Percentiles rank a stretch among this genome's conserved stretches.
These are phyloP conservation scores for Escallonia rubra DNA, from an alignment of 129 eudicot genomes.

Conservation along the genomic window DNA sequence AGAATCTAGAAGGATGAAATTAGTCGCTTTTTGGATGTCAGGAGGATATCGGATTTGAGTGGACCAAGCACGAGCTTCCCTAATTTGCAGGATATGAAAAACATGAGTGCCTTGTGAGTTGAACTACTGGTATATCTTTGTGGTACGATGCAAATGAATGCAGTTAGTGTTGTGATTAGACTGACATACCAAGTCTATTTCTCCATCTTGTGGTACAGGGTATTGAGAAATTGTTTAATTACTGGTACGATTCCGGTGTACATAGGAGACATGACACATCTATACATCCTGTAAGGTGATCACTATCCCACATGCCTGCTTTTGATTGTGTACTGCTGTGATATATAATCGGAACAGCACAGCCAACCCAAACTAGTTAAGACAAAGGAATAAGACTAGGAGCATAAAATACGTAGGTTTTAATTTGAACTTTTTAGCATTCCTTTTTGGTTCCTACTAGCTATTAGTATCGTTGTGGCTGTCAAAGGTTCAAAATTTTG, in stretches of 20 bases:
- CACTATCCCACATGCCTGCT: too few relatives aligned
- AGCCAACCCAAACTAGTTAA: too few relatives aligned
- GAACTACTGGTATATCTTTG: too few relatives aligned
- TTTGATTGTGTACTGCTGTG: too few relatives aligned
- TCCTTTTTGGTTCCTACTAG: too few relatives aligned
- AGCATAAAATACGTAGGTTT: too few relatives aligned
- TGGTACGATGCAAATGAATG: neutral
- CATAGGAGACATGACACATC: constrained; percentile 14
- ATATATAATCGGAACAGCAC: too few relatives aligned
- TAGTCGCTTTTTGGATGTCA: constrained; percentile 3
- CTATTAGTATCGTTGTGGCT: too few relatives aligned
- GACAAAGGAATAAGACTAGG: too few relatives aligned
- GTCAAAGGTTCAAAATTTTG: too few relatives aligned
- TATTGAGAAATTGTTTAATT: constrained; percentile 39
- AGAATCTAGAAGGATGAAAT: neutral
- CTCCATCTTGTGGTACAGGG: constrained; percentile 25
- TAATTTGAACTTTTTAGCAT: too few relatives aligned
- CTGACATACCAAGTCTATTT: neutral
- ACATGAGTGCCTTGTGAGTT: constrained; percentile 18
- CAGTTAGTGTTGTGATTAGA: neutral
- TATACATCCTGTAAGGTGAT: constrained; percentile 29
- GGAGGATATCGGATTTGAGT: constrained; percentile 36
- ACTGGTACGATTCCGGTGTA: constrained; percentile 30
- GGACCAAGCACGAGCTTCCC: constrained; percentile 29
- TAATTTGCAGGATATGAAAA: constrained; percentile 15